Percentiles rank a stretch among this genome's conserved stretches.
Conservation (phyloP, 495 filamentous ascomycete genomes). For the Haplographium delicatum region DNA sequence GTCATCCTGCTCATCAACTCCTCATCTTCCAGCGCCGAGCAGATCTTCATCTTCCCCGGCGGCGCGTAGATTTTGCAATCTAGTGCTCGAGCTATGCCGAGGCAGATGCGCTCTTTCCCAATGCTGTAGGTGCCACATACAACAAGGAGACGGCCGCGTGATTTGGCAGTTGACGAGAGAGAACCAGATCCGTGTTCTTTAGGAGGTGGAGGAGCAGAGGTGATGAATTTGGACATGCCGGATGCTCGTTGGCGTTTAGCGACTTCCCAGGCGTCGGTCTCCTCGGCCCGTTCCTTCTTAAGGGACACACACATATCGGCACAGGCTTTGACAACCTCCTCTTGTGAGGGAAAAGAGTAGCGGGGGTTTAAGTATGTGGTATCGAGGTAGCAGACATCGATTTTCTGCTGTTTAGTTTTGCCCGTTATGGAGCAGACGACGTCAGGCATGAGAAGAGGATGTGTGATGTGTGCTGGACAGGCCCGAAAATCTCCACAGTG, state of each 20-base stretch:
- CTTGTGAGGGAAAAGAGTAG: conserved; percentile 88
- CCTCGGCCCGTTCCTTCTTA: conserved; percentile 48
- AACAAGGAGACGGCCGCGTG: conserved; percentile 62
- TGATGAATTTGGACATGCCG: conserved; percentile 61
- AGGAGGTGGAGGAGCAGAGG: conserved; percentile 24
- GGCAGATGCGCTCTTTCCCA: conserved; percentile 93
- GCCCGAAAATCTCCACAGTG: conserved; percentile 97
- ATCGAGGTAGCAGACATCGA: conserved; percentile 94
- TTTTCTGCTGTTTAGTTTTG: conserved; percentile 69
- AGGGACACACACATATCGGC: conserved; percentile 79
- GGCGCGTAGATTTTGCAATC: conserved; percentile 87
- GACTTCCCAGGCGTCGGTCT: conserved; percentile 45
- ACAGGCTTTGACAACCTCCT: conserved; percentile 80
- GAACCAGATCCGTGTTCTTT: conserved; percentile 28
- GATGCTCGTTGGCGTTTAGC: conserved; percentile 44
- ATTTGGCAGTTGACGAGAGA: conserved; percentile 17
- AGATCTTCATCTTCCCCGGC: conserved; percentile 75
- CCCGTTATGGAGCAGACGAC: conserved; percentile 61
- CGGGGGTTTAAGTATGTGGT: conserved; percentile 95
- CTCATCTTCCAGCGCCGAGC: conserved; percentile 75
- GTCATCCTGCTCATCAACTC: conserved; percentile 76
- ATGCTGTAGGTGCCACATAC: conserved; percentile 97
- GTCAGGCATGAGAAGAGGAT: conserved; percentile 75
- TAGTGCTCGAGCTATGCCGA: conserved; percentile 84
- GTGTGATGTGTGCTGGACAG: conserved; percentile 76